phyloP scores from a whole-genome alignment of 768 basidiomycete species.

The Gloeostereum incarnatum region DNA sequence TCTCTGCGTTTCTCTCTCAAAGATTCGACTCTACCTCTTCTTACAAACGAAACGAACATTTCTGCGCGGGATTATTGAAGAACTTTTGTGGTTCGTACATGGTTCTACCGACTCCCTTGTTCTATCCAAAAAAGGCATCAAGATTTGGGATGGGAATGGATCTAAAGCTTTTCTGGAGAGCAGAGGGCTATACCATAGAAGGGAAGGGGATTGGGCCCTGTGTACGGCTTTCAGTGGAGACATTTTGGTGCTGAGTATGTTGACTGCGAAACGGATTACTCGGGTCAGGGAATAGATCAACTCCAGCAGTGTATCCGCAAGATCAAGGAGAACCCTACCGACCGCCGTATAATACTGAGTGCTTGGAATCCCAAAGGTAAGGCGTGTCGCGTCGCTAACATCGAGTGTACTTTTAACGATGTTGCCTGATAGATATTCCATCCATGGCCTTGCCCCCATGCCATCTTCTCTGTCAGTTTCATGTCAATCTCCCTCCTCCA shows the following conservation, averaged over 20 bases:
- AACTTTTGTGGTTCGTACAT: constrained; percentile 89
- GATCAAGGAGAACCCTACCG: constrained; percentile 89
- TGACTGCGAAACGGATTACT: constrained; percentile 68
- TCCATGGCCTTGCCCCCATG: constrained; percentile 97
- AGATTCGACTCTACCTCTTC: constrained; percentile 67
- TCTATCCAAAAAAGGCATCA: constrained; percentile 74
- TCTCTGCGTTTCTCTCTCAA: constrained; percentile 83
- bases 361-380: constrained; percentile 98
- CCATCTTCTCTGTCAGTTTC: constrained; percentile 99
- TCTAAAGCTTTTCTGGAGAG: constrained; percentile 79
- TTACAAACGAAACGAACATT: constrained; percentile 97
- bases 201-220: constrained; percentile 93
- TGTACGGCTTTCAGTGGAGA: constrained; percentile 97
- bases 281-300: constrained; percentile 87
- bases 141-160: constrained; percentile 98
- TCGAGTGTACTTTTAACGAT: constrained; percentile 1
- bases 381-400: constrained; percentile 3
- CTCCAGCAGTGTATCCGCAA: constrained; percentile 81
- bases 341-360: constrained; percentile 87
- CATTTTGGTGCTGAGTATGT: constrained; percentile 85
- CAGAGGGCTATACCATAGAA: constrained; percentile 73
- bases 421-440: constrained; percentile 57
- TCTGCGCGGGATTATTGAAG: constrained; percentile 83
- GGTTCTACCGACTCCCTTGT: constrained; percentile 77
- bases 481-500: constrained; percentile 83